phyloP scores from a whole-genome alignment of 768 basidiomycete genomes.

The Termitomyces bulborhizus region DNA sequence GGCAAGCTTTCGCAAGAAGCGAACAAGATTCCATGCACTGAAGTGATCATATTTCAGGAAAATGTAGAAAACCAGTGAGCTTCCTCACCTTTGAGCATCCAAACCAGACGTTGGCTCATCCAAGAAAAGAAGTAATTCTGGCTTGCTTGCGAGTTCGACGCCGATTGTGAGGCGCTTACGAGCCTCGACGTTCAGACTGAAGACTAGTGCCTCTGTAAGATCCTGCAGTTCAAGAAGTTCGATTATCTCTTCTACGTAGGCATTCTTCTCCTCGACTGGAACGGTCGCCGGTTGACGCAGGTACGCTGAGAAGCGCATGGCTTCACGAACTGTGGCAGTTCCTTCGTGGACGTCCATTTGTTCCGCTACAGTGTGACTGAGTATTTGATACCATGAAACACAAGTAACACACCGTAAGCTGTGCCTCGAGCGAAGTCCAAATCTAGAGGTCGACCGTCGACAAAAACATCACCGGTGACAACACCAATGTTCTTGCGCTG shows the following conservation, averaged over 20 bases:
- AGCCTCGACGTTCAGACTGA: conserved; percentile 59
- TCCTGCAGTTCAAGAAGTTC: conserved; percentile 82
- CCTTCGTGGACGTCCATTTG: conserved; percentile 85
- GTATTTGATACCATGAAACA: conserved; percentile 18
- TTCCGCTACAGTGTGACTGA: conserved; percentile 40
- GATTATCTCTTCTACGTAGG: conserved; percentile 78
- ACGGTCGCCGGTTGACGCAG: conserved; percentile 70
- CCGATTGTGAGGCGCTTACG: conserved; percentile 88
- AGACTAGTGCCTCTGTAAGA: conserved; percentile 76
- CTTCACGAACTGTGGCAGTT: conserved; percentile 78
- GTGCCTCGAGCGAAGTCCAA: conserved; percentile 56
- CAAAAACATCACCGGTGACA: conserved; percentile 54
- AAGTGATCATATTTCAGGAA: conserved; percentile 31
- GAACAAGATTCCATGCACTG: conserved; percentile 76
- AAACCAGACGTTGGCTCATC: conserved; percentile 44
- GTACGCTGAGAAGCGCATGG: conserved; percentile 80
- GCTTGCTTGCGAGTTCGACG: conserved; percentile 87
- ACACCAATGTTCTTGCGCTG: conserved; percentile 70
- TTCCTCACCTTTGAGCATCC: conserved; percentile 34
- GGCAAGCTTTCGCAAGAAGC: conserved; percentile 78
- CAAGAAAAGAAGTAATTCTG: conserved; percentile 68
- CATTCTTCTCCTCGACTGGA: conserved; percentile 66
- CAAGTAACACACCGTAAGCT: conserved; percentile 55
- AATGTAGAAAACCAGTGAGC: conserved; percentile 20
- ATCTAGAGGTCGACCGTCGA: conserved; percentile 58